Evolutionary conservation across 306 rosid species (phyloP).

Genomic region (Comarum palustre): DNA sequence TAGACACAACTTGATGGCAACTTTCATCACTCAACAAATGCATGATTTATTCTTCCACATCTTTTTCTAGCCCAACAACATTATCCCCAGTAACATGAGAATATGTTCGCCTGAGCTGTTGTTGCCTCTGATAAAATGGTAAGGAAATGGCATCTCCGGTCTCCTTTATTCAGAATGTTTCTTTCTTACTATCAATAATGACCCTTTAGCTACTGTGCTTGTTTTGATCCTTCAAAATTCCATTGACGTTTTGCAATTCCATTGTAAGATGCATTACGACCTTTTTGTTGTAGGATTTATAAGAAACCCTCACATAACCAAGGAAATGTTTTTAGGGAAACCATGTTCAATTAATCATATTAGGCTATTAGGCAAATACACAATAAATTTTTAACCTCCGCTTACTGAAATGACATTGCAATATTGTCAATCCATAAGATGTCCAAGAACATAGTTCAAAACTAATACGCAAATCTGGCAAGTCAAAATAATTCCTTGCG

Average conservation of each 20-base stretch:
- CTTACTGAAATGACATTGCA: background rate
- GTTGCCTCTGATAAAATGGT: background rate
- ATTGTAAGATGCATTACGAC: too few species aligned
- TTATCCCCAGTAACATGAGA: background rate
- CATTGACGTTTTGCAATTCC: too few species aligned
- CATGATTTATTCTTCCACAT: background rate
- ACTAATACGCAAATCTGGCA: background rate
- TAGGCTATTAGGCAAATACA: too few species aligned
- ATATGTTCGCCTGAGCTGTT: constrained; percentile 34
- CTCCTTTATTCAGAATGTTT: too few species aligned
- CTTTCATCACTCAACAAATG: background rate
- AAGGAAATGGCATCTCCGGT: too few species aligned
- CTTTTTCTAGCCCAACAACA: constrained; percentile 2
- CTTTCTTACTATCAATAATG: background rate
- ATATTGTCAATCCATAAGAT: background rate
- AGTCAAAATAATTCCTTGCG: background rate
- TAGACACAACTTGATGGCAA: background rate
- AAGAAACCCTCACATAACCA: too few species aligned
- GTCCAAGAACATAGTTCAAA: background rate
- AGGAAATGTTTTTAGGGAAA: too few species aligned
- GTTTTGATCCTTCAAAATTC: background rate
- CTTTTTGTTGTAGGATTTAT: too few species aligned
- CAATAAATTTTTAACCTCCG: background rate
- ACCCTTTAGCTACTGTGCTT: background rate
- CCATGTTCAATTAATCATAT: too few species aligned